These are phyloP conservation scores for Cryptosporidium felis DNA, from an alignment of 169 alveolate species.

Conservation along the genomic window DNA sequence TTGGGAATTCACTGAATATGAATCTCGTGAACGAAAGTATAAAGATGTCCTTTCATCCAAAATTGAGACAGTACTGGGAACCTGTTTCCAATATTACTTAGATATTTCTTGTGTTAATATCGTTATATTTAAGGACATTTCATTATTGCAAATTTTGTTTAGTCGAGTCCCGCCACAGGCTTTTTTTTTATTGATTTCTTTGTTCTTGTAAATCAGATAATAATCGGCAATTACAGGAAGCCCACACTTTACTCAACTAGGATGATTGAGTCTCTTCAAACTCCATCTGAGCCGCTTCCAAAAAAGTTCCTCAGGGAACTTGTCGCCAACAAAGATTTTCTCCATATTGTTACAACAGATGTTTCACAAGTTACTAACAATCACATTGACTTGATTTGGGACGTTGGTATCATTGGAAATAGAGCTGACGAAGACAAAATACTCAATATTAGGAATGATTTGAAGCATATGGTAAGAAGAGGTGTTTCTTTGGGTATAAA, in stretches of 20 bases:
- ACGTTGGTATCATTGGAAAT: constrained; percentile 16
- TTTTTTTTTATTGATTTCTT: too few species aligned
- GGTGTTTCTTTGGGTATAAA: constrained; percentile 55
- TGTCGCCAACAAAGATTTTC: not conserved
- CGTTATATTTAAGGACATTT: too few species aligned
- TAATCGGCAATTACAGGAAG: too few species aligned
- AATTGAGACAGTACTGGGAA: constrained; percentile 56
- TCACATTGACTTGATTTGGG: constrained; percentile 45
- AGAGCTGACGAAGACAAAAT: constrained; percentile 32
- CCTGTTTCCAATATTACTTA: constrained; percentile 48
- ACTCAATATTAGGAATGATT: not conserved
- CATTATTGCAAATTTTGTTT: too few species aligned
- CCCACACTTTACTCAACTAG: too few species aligned
- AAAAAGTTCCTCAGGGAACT: not conserved
- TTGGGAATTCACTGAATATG: constrained; percentile 60
- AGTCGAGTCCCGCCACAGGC: too few species aligned
- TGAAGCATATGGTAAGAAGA: constrained; percentile 31
- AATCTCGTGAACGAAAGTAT: constrained; percentile 63
- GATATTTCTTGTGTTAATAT: too few species aligned
- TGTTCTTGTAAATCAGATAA: too few species aligned
- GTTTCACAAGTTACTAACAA: not conserved
- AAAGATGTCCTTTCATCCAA: constrained; percentile 54
- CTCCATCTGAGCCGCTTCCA: not conserved
- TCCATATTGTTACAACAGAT: constrained; percentile 23
- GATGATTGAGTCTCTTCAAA: too few species aligned